Percentiles rank a stretch among this genome's conserved stretches.
Evolutionary conservation across 352 stramenopile genomes (phyloP).

Genomic region (Blastocystis sp.): DNA sequence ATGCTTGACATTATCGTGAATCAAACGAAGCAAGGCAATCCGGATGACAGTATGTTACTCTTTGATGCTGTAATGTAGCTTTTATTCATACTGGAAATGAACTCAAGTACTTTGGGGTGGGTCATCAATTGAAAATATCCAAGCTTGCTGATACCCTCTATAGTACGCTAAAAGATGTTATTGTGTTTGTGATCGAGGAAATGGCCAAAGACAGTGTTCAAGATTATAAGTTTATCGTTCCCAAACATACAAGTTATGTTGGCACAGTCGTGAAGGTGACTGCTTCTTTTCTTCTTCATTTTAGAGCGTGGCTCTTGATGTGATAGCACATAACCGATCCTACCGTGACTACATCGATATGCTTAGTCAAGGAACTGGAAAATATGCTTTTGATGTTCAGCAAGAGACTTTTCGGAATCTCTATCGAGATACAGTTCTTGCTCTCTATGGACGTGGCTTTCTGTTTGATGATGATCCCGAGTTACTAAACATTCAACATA

Average conservation of each 20-base stretch:
- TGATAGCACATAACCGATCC: constrained; percentile 13
- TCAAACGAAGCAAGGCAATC: neutral
- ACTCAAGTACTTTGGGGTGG: constrained; percentile 47
- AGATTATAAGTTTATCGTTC: constrained; percentile 45
- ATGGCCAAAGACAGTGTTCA: constrained; percentile 29
- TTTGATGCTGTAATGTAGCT: neutral
- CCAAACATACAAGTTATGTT: constrained; percentile 54
- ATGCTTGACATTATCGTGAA: constrained; percentile 48
- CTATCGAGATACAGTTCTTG: constrained; percentile 35
- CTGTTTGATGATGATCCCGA: constrained; percentile 50
- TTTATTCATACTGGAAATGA: constrained; percentile 13
- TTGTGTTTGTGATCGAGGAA: constrained; percentile 47
- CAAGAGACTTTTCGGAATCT: neutral
- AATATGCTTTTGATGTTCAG: constrained; percentile 22
- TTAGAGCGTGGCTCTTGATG: constrained; percentile 11
- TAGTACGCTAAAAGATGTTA: constrained; percentile 37
- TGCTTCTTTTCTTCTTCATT: too few species aligned
- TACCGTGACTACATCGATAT: constrained; percentile 18
- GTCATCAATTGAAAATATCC: constrained; percentile 36
- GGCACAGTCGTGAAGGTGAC: neutral
- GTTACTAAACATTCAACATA: neutral
- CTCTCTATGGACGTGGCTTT: constrained; percentile 16
- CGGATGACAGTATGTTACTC: neutral
- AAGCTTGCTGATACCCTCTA: constrained; percentile 50
- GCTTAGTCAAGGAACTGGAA: neutral